A percentile compares a stretch with the other conserved stretches of the same genome.
Conservation (phyloP, 768 basidiomycete genomes). For the Lactarius trivialis region DNA sequence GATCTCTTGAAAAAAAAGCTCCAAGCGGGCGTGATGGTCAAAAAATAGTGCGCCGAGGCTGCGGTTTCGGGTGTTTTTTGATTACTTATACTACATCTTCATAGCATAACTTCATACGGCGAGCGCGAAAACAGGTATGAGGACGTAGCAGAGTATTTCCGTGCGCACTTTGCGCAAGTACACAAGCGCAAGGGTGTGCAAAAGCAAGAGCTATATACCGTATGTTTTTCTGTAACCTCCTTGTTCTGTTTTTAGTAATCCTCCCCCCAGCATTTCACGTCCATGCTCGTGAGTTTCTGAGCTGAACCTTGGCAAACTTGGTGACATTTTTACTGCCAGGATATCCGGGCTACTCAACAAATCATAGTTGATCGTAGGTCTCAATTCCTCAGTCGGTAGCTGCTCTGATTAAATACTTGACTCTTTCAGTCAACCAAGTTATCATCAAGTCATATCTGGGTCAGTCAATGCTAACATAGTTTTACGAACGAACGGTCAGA, state of each 20-base stretch:
- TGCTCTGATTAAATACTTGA: background rate
- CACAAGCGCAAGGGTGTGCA: slow-evolving; percentile 58
- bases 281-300: slow-evolving; percentile 48
- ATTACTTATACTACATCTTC: background rate
- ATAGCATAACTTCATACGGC: slow-evolving; percentile 71
- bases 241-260: slow-evolving; percentile 4
- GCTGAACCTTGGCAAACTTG: background rate
- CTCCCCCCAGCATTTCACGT: slow-evolving; percentile 53
- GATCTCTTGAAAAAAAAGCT: slow-evolving; percentile 72
- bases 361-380: slow-evolving; percentile 56
- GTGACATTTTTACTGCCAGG: slow-evolving; percentile 3
- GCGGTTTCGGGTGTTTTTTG: background rate
- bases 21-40: slow-evolving; percentile 59
- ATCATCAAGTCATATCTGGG: slow-evolving; percentile 62
- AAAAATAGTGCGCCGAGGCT: slow-evolving; percentile 62
- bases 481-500: background rate
- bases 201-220: slow-evolving; percentile 55
- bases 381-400: background rate
- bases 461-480: slow-evolving; percentile 30
- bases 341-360: slow-evolving; percentile 22
- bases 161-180: slow-evolving; percentile 75
- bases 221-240: slow-evolving; percentile 36
- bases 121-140: slow-evolving; percentile 66
- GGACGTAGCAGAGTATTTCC: slow-evolving; percentile 70
- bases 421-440: slow-evolving; percentile 50